Conservation (phyloP, 1,284 basidiomycete species). For the Sporisorium sorghi region DNA sequence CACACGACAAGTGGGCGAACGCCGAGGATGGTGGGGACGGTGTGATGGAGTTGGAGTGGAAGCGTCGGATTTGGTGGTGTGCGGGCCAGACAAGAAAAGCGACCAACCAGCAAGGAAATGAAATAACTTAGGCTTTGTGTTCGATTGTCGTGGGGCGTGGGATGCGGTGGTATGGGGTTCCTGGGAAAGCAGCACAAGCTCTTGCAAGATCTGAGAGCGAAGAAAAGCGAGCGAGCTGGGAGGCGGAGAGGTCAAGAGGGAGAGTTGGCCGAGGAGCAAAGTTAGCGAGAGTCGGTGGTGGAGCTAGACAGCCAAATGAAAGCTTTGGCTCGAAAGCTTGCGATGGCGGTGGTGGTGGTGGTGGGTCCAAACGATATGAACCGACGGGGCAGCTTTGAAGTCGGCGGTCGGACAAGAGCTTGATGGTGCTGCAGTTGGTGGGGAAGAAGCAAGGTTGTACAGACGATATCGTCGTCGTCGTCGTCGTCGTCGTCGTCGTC, state of each 20-base stretch:
- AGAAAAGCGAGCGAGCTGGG: neutral
- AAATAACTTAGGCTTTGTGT: constrained; percentile 11
- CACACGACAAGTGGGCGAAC: neutral
- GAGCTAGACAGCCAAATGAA: neutral
- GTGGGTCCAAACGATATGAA: neutral
- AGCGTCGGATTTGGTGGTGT: neutral
- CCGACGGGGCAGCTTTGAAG: neutral
- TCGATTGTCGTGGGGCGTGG: neutral
- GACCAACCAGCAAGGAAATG: neutral
- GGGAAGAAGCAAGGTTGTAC: neutral
- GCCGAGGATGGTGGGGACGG: neutral
- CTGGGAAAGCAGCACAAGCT: too few species aligned
- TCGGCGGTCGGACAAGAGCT: neutral
- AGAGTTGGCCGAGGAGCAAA: constrained; percentile 1
- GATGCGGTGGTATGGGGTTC: too few species aligned
- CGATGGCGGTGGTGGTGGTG: too few species aligned
- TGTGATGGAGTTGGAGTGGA: too few species aligned
- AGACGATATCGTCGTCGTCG: too few species aligned
- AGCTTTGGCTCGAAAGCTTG: neutral
- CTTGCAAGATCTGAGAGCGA: too few species aligned
- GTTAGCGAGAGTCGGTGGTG: too few species aligned
- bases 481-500: too few species aligned
- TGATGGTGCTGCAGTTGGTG: constrained; percentile 2
- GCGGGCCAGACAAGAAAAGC: neutral
- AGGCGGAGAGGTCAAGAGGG: too few species aligned